A percentile compares a stretch with the other conserved stretches of the same genome.
Conservation (phyloP, 805 yeast genomes). For the Myxozyma mucilagina region DNA sequence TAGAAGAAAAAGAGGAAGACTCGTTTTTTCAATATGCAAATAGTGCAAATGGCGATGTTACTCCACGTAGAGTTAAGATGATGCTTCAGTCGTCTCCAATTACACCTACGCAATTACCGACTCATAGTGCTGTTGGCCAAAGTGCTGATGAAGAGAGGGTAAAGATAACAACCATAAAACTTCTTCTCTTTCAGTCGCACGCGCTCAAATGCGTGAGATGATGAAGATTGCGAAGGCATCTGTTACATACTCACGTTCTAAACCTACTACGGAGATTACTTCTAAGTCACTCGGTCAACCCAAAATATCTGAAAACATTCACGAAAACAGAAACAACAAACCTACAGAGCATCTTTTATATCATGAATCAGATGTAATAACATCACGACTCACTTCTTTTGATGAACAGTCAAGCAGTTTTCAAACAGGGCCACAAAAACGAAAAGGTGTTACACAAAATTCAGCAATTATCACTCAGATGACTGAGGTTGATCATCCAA, state of each 20-base stretch:
- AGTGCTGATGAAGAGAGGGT: background rate
- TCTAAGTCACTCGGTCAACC: background rate
- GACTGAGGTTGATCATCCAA: background rate
- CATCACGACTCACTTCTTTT: background rate
- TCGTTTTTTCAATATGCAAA: conserved; percentile 1
- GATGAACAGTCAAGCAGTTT: background rate
- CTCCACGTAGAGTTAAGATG: conserved; percentile 5
- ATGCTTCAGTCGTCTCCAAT: conserved; percentile 1
- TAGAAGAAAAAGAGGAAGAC: background rate
- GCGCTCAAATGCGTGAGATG: background rate
- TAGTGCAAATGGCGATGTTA: conserved; percentile 1
- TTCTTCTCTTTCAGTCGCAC: background rate
- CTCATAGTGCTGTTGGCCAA: background rate
- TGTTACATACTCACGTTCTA: background rate
- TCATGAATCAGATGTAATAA: background rate
- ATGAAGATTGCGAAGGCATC: conserved; percentile 1
- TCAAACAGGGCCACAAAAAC: background rate
- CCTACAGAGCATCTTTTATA: background rate
- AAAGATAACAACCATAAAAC: background rate
- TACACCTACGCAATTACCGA: background rate
- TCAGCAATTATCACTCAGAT: background rate
- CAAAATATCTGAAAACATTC: too few species aligned
- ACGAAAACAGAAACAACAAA: background rate
- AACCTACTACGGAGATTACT: background rate
- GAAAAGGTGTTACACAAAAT: background rate